Evolutionary conservation across 345 rosid genomes (phyloP).

Genomic region (Geranium rotundifolium): DNA sequence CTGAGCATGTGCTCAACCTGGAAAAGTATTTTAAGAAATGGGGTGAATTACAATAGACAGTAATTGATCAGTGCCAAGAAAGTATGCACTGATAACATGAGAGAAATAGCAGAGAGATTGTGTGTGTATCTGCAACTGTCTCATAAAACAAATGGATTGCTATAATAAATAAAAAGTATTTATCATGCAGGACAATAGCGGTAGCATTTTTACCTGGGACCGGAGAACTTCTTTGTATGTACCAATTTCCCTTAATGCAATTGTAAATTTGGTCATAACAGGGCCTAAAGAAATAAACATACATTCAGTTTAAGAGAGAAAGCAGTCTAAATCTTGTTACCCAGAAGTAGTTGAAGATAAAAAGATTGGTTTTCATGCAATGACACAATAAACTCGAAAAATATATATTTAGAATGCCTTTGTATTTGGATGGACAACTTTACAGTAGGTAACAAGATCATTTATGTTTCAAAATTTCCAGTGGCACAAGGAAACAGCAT

Average conservation of each 20-base stretch:
- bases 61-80: not conserved
- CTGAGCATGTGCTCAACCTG: conserved; percentile 95
- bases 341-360: not conserved
- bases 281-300: conserved; percentile 50
- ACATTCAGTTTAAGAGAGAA: conserved; percentile 1
- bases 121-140: too few relatives aligned
- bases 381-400: not conserved
- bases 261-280: conserved; percentile 97
- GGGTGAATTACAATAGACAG: not conserved
- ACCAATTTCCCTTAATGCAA: conserved; percentile 97
- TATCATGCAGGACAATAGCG: not conserved
- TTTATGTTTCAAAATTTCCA: not conserved
- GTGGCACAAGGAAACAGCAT: not conserved
- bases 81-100: not conserved
- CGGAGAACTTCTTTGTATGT: conserved; percentile 97
- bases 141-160: not conserved
- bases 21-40: conserved; percentile 11
- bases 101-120: not conserved
- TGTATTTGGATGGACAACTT: not conserved
- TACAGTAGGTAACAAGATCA: not conserved
- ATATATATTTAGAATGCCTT: not conserved
- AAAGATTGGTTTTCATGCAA: too few relatives aligned
- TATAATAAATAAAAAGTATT: not conserved
- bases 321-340: not conserved
- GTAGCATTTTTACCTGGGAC: conserved; percentile 53